Conservation (phyloP, 164 flowering plant species). For the Euptelea pleiosperma region DNA sequence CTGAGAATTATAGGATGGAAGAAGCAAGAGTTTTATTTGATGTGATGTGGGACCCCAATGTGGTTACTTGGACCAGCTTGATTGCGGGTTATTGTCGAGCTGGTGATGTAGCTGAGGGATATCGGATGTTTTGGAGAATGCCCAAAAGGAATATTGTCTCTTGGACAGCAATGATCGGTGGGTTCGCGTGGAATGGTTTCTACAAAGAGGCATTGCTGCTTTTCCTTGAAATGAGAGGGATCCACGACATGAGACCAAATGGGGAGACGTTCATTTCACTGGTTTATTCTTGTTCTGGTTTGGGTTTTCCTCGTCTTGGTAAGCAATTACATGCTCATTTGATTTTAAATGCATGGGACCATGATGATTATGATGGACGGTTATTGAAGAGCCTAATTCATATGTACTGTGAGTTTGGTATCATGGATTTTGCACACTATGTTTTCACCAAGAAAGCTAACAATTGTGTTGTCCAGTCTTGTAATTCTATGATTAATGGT, state of each 20-base stretch:
- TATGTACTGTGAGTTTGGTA: constrained; percentile 45
- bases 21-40: constrained; percentile 52
- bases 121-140: constrained; percentile 42
- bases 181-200: constrained; percentile 57
- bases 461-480: constrained; percentile 23
- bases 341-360: constrained; percentile 31
- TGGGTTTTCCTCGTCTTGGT: constrained; percentile 37
- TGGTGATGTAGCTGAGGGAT: constrained; percentile 48
- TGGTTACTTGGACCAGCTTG: constrained; percentile 64
- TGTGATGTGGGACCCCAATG: constrained; percentile 39
- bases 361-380: constrained; percentile 39
- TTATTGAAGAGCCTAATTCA: constrained; percentile 42
- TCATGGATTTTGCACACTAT: constrained; percentile 39
- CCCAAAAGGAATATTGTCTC: constrained; percentile 58
- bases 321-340: constrained; percentile 53
- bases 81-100: constrained; percentile 52
- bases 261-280: constrained; percentile 50
- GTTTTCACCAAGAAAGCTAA: constrained; percentile 26
- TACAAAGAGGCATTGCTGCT: constrained; percentile 41
- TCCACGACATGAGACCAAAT: constrained; percentile 31
- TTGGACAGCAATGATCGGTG: constrained; percentile 75
- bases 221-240: constrained; percentile 33
- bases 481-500: constrained; percentile 47
- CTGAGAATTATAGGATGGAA: constrained; percentile 35
- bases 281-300: constrained; percentile 54